Base-by-base conservation (phyloP, 2,329 filamentous ascomycete genomes). In the Fusarium mundagurra region DNA sequence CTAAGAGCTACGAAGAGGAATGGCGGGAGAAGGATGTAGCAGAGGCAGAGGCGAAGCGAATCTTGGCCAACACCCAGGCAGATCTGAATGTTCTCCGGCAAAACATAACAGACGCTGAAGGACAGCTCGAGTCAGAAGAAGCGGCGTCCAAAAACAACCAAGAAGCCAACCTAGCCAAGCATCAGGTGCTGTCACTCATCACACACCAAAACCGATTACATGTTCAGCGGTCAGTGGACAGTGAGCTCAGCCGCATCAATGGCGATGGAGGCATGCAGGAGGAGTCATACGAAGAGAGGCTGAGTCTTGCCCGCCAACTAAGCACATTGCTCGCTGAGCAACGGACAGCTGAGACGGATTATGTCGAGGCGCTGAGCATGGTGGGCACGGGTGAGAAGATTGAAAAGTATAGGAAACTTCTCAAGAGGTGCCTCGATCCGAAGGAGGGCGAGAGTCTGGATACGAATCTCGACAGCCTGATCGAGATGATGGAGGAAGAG, bases 381-480 rank as follows among this genome's bases (percentile, higher is more conserved):
- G 91, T 93, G 17, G 93, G 93, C 47, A 90, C 92, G 43, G 91
- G 92, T 41, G 92, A 94, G 81, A 91, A 91, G 80, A 93, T 93
- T 73, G 91, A 92, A 75, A 90, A 92, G 80, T 96, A 95, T 81
- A 88, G 92, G 70, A 88, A 88, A 63, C 86, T 95, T 36, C 89
- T 94, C 38, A 89, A 89, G 67, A 88, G 89, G 68, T 94, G 93
- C 67, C 84, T 95, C 34, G 91, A 92, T 33, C 87, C 91, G 22
- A 87, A 89, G 74, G 92, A 93, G 57, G 87, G 87, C 65, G 91
- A 93, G 74, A 91, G 90, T 72, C 87, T 94, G 41, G 92, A 94
- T 80, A 85, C 86, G 50, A 91, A 90, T 77, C 82, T 91, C 58
- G 88, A 90, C 78, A 88, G 86, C 67, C 82, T 91, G 70, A 90